phyloP scores from a whole-genome alignment of 169 alveolate species.

The Cryptosporidium andersoni region DNA sequence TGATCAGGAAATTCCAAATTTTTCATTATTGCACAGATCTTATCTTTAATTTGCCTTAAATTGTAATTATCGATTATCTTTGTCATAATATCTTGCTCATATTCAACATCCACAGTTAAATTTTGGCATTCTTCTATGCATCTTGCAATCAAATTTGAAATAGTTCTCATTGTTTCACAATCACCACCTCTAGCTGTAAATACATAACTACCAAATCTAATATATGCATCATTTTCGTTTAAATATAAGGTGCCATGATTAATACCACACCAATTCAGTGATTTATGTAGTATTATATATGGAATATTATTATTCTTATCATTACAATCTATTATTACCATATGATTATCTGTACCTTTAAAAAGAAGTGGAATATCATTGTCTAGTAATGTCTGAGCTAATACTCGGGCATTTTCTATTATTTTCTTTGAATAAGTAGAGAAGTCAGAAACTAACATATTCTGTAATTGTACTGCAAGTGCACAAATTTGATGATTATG shows the following conservation, averaged over 20 bases:
- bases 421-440: conserved; percentile 73
- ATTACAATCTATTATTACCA: conserved; percentile 75
- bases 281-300: conserved; percentile 8
- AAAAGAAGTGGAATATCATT: conserved; percentile 75
- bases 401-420: conserved; percentile 65
- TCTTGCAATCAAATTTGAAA: conserved; percentile 18
- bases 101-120: too few relatives aligned
- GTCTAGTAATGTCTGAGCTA: conserved; percentile 69
- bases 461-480: conserved; percentile 80
- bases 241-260: conserved; percentile 8
- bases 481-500: conserved; percentile 86
- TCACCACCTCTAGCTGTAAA: conserved; percentile 28
- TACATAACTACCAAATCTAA: conserved; percentile 23
- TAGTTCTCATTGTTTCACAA: conserved; percentile 8
- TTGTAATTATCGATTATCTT: too few relatives aligned
- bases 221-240: background rate
- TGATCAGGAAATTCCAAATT: too few relatives aligned
- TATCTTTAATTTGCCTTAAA: too few relatives aligned
- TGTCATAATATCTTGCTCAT: too few relatives aligned
- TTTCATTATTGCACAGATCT: too few relatives aligned
- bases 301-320: background rate
- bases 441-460: conserved; percentile 73
- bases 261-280: background rate
- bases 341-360: conserved; percentile 83
- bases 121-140: conserved; percentile 4